A percentile compares a stretch with the other conserved stretches of the same genome.
Conservation (phyloP, 2,329 filamentous ascomycete genomes). For the Clarireedia monteithiana region DNA sequence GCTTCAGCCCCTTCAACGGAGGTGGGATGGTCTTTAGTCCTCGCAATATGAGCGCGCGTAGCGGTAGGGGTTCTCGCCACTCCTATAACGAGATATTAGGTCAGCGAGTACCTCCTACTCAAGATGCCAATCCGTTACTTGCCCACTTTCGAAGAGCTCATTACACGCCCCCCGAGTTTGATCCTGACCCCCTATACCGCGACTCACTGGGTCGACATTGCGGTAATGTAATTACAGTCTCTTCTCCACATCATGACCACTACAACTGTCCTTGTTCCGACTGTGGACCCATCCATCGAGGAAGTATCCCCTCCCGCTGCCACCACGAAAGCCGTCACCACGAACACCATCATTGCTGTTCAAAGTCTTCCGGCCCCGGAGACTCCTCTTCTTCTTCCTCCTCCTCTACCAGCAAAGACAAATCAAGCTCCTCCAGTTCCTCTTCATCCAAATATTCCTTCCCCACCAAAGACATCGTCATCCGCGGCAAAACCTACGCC, state of each 20-base stretch:
- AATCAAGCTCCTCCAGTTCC: neutral
- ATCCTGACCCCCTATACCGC: neutral
- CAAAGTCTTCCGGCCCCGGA: neutral
- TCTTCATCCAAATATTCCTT: constrained; percentile 11
- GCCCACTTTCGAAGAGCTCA: neutral
- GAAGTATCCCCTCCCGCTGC: neutral
- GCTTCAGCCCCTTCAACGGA: neutral
- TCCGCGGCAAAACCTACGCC: constrained; percentile 21
- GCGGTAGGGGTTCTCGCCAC: no score
- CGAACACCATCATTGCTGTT: constrained; percentile 5
- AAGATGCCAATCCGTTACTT: neutral
- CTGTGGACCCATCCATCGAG: neutral
- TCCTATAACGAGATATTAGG: neutral
- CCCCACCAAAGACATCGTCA: constrained; percentile 22
- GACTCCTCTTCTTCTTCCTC: neutral
- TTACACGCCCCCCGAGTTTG: neutral
- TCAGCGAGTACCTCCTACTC: neutral
- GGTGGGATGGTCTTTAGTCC: neutral
- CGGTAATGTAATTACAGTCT: neutral
- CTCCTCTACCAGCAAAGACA: neutral
- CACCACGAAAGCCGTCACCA: neutral
- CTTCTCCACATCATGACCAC: neutral
- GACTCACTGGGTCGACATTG: neutral
- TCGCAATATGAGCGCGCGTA: neutral
- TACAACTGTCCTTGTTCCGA: neutral